These are phyloP conservation scores for Coemansia sp. DNA, from an alignment of 192 early-diverging fungal genomes.

Conservation along the genomic window DNA sequence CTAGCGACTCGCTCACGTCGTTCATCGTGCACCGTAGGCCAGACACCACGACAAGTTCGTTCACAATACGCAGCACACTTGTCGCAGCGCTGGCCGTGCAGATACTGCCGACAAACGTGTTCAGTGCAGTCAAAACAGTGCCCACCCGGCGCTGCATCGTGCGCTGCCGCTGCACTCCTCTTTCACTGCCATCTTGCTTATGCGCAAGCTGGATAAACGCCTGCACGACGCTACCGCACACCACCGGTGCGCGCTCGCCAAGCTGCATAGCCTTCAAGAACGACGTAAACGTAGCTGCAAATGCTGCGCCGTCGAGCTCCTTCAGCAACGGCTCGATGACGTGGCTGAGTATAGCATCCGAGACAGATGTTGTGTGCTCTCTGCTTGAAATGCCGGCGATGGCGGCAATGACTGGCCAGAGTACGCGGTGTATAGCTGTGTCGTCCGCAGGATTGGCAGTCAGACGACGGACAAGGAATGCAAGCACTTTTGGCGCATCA, in stretches of 20 bases:
- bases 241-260: background rate
- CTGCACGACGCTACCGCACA: constrained; percentile 18
- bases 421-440: background rate
- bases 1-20: constrained; percentile 29
- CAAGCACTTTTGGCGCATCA: constrained; percentile 9
- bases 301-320: constrained; percentile 10
- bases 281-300: constrained; percentile 19
- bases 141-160: constrained; percentile 30
- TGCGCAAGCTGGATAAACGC: constrained; percentile 24
- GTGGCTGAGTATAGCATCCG: constrained; percentile 9
- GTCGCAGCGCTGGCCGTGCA: background rate
- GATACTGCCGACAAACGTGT: constrained; percentile 7
- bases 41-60: constrained; percentile 28
- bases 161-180: constrained; percentile 19
- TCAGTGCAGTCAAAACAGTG: constrained; percentile 21
- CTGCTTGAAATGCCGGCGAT: background rate
- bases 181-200: constrained; percentile 10
- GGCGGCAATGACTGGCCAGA: background rate
- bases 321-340: constrained; percentile 41
- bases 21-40: constrained; percentile 34
- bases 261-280: constrained; percentile 12
- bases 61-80: constrained; percentile 15
- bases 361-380: background rate
- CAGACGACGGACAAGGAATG: constrained; percentile 19
- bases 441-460: background rate